phyloP scores from a whole-genome alignment of 441 rosid species.

The Jatropha multifida region DNA sequence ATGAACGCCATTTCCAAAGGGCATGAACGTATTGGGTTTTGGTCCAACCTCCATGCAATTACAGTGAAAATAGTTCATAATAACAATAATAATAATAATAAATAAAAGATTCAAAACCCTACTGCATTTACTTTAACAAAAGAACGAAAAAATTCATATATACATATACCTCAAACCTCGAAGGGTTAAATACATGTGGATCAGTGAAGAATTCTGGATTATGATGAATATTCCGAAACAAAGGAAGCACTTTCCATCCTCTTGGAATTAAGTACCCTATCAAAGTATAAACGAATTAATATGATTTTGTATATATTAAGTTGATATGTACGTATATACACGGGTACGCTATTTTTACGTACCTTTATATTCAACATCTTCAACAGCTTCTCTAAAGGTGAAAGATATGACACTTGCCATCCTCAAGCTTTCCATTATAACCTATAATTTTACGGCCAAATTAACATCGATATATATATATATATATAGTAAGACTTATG shows the following conservation, averaged over 20 bases:
- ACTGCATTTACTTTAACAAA: no score
- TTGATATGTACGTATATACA: not conserved
- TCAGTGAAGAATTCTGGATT: constrained; percentile 66
- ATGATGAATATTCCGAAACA: constrained; percentile 91
- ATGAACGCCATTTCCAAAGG: constrained; percentile 87
- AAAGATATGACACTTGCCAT: constrained; percentile 96
- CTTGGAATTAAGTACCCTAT: constrained; percentile 85
- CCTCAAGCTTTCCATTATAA: constrained; percentile 76
- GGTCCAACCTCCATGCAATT: constrained; percentile 55
- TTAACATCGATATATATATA: not conserved
- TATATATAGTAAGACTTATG: not conserved
- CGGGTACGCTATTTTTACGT: not conserved
- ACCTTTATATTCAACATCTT: constrained; percentile 93
- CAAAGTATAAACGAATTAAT: not conserved
- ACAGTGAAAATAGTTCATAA: not conserved
- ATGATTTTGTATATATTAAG: no score
- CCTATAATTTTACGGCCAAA: constrained; percentile 35
- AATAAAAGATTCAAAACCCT: not conserved
- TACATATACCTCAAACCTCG: constrained; percentile 74
- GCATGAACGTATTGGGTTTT: constrained; percentile 81
- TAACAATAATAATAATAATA: no score
- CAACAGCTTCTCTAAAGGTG: constrained; percentile 88
- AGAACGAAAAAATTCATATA: not conserved
- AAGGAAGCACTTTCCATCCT: constrained; percentile 99
- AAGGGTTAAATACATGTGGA: constrained; percentile 73